Base-by-base conservation (phyloP, 1,284 basidiomycete genomes). In the Sutorius eximius region DNA sequence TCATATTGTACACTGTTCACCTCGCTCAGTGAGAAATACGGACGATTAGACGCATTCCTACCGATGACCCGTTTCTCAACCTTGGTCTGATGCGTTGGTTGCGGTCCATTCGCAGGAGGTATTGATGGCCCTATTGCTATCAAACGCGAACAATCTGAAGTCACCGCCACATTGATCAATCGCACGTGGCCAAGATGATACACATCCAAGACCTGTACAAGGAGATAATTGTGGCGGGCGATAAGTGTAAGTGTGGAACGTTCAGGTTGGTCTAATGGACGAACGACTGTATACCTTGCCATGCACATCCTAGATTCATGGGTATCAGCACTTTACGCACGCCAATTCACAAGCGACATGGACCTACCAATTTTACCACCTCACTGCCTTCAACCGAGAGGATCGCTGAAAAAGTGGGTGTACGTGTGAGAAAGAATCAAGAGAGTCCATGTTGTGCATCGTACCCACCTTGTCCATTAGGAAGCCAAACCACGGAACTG, bases 1-100 rank as follows among this genome's bases (percentile, higher is more conserved):
- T 78, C 71, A 86, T 78, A 61, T 91, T 90, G 69, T 86, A 90
- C 3, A 86, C 89, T 91, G 55, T 38, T 32, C 16, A 10, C 6
- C 9, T 12, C 1, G 12, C 36, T 69, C 52, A 61, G 43, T 8
- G 38, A 13, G 10, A 12, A 48, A 33, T 5, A 24, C 5, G 0
- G 3, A 38, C 13, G 18, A 33, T 45, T 50, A 40, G 49, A 67
- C 77, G 18, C 5, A 5, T 16, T n/a, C 55, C 5, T 64, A 88
- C 89, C 84, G 49, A 90, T 80, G 32, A 91, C 80, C 32, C 86
- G 82, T 61, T 91, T 91, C 66, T 91, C 89, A 7, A 81, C 83
- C 51, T 82, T 76, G 41, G 67, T 72, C 24, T 83, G 87, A 68
- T 82, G 87, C 60, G 82, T 87, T 1, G 89, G 89, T 34, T 83